Evolutionary conservation across 768 basidiomycete species (phyloP).

Genomic region (Sporobolomyces roseus): DNA sequence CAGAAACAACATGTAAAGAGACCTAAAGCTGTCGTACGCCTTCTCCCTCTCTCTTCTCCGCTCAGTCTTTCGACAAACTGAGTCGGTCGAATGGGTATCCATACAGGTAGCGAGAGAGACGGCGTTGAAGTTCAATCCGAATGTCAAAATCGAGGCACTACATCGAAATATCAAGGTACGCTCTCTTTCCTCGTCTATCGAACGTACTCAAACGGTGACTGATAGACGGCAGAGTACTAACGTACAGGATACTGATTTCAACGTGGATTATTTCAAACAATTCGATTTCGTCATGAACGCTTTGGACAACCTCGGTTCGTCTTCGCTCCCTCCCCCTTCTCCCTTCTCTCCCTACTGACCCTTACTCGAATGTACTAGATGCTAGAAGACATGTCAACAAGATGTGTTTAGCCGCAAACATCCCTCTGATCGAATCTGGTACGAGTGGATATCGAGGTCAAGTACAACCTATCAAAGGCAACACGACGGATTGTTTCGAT

Average conservation of each 20-base stretch:
- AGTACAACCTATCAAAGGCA: conserved; percentile 94
- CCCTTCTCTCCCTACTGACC: not conserved
- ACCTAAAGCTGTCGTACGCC: conserved; percentile 78
- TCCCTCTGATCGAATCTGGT: conserved; percentile 91
- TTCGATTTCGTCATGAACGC: conserved; percentile 95
- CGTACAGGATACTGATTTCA: conserved; percentile 54
- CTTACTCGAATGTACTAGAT: conserved; percentile 54
- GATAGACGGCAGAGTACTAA: too few species aligned
- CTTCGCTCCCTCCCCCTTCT: not conserved
- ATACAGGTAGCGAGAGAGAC: conserved; percentile 73
- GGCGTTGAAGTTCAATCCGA: conserved; percentile 78
- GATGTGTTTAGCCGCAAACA: conserved; percentile 88
- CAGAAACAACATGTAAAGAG: conserved; percentile 95
- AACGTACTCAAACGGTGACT: too few species aligned
- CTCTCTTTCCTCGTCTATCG: too few species aligned
- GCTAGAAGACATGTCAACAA: conserved; percentile 93
- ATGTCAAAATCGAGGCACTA: conserved; percentile 78
- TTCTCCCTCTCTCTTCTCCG: not conserved
- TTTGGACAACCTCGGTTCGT: conserved; percentile 85
- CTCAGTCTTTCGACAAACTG: not conserved
- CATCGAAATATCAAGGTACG: conserved; percentile 94
- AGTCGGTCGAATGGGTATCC: not conserved
- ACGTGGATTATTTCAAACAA: conserved; percentile 79
- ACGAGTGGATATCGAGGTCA: conserved; percentile 97
- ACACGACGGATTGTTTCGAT: conserved; percentile 89